Evolutionary conservation across 2,329 filamentous ascomycete genomes (phyloP), one percentile per base, ranked within the genome.

Genomic region (Epichloe sibirici): DNA sequence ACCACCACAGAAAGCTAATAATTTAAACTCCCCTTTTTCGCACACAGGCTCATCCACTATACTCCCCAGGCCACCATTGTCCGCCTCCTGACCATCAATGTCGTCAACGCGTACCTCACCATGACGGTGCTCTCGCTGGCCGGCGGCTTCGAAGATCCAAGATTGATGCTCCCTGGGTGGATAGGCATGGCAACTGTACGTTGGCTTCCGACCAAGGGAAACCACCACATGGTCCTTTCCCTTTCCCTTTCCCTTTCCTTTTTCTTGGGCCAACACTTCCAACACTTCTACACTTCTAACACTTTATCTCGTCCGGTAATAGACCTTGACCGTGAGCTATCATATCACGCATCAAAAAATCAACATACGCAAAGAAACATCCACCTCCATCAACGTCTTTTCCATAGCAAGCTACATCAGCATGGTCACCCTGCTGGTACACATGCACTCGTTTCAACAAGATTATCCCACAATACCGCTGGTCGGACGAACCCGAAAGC

Each of bases 1-100:
- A 9, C 28, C 28, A n/a, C 23, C 3, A n/a, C 15, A 13, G 31
- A n/a, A 39, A 13, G 31, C 45, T 37, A 5, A 47, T 31, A 8
- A 9, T 4, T 38, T 13, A n/a, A 17, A 40, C 47, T 51, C n/a
- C 23, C 15, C 49, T 37, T 34, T 17, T 15, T 25, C n/a, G 9
- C 17, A 23, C 42, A 23, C 54, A 87, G 85, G 88, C 83, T 93
- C 61, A 76, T 91, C 59, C 85, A 90, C 66, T 93, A 91, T 70
- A 89, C 87, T 13, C 86, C 88, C 2, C 79, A 82, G 66, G 88
- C 87, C 48, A 89, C 88, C 46, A 80, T 90, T 56, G 83, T 93
- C 53, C 86, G 88, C 48, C 82, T 93, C 45, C 74, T 88, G 49
- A 85, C 85, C 54, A 85, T 86, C 56, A 86, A 84, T 65, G 81